Conservation (phyloP, 768 basidiomycete genomes). For the Epithele typhae region DNA sequence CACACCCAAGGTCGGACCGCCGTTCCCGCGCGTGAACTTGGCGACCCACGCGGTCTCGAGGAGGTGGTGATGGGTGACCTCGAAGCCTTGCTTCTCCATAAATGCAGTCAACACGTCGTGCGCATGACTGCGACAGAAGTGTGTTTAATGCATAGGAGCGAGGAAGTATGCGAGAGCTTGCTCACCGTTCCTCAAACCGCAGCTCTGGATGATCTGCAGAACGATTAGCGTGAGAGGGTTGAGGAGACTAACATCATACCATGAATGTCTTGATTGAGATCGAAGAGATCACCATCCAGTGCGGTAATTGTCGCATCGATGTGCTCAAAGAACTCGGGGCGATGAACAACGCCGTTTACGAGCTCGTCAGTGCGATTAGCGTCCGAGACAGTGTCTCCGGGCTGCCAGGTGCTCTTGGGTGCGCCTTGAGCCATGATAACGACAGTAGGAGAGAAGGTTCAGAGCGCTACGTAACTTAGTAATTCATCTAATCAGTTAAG, state of each 20-base stretch:
- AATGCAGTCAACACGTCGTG: slow-evolving; percentile 69
- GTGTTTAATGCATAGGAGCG: too few species aligned
- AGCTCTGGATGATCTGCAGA: slow-evolving; percentile 65
- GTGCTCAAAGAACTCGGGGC: slow-evolving; percentile 55
- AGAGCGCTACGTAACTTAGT: too few species aligned
- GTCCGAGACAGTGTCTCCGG: neutral
- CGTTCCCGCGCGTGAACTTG: slow-evolving; percentile 55
- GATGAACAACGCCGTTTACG: slow-evolving; percentile 31
- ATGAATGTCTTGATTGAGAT: slow-evolving; percentile 69
- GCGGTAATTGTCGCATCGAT: slow-evolving; percentile 53
- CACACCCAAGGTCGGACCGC: slow-evolving; percentile 68
- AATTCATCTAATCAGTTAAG: too few species aligned
- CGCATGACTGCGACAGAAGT: slow-evolving; percentile 45
- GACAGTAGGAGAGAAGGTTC: too few species aligned
- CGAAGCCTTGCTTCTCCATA: slow-evolving; percentile 61
- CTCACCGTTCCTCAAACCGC: slow-evolving; percentile 62
- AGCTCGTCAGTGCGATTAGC: neutral
- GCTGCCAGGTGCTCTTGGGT: slow-evolving; percentile 2
- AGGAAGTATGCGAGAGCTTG: neutral
- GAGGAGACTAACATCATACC: slow-evolving; percentile 31
- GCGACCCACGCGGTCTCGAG: slow-evolving; percentile 78
- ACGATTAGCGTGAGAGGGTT: too few species aligned
- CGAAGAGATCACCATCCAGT: slow-evolving; percentile 51
- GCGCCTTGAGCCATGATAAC: neutral
- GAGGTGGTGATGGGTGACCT: slow-evolving; percentile 54